Conservation (phyloP, 2,329 filamentous ascomycete genomes). For the Ophiostoma triangulosporum region DNA sequence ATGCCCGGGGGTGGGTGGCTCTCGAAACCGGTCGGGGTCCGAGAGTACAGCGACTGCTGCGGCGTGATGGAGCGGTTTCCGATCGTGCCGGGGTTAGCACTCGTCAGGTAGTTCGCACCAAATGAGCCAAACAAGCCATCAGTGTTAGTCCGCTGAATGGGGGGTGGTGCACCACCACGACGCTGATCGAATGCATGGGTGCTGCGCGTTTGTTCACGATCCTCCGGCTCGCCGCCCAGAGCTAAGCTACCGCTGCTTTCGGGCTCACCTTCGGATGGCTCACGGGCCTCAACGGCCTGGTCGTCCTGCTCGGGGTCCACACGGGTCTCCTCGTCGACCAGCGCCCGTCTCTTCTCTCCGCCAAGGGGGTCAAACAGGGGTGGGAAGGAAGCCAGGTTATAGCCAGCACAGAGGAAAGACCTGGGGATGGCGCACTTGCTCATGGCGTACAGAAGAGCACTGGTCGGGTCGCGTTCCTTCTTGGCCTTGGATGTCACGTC, state of each 20-base stretch:
- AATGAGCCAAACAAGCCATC: conserved; percentile 42
- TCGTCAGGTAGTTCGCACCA: conserved; percentile 32
- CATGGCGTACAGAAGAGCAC: conserved; percentile 25
- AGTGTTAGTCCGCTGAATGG: conserved; percentile 50
- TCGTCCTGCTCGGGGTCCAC: conserved; percentile 35
- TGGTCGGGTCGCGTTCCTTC: conserved; percentile 10
- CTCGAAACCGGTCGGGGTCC: conserved; percentile 45
- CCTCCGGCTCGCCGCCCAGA: conserved; percentile 84
- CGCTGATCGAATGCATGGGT: conserved; percentile 41
- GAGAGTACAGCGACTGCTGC: conserved; percentile 38
- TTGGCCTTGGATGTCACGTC: conserved; percentile 1
- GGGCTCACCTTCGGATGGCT: conserved; percentile 55
- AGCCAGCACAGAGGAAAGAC: conserved; percentile 14
- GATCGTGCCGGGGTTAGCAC: conserved; percentile 20
- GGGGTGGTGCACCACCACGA: conserved; percentile 58
- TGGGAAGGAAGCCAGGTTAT: conserved; percentile 36
- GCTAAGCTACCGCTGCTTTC: conserved; percentile 77
- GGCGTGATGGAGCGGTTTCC: conserved; percentile 16
- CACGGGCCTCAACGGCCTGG: conserved; percentile 26
- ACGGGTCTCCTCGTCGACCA: conserved; percentile 56
- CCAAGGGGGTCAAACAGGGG: conserved; percentile 74
- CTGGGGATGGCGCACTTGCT: conserved; percentile 23
- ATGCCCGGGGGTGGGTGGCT: conserved; percentile 29
- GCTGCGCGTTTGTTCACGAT: conserved; percentile 46
- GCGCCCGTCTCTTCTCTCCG: conserved; percentile 65